Percentiles rank a stretch among this genome's conserved stretches.
These are phyloP conservation scores for Penicillium freii DNA, from an alignment of 2,329 filamentous ascomycete genomes.

Conservation along the genomic window DNA sequence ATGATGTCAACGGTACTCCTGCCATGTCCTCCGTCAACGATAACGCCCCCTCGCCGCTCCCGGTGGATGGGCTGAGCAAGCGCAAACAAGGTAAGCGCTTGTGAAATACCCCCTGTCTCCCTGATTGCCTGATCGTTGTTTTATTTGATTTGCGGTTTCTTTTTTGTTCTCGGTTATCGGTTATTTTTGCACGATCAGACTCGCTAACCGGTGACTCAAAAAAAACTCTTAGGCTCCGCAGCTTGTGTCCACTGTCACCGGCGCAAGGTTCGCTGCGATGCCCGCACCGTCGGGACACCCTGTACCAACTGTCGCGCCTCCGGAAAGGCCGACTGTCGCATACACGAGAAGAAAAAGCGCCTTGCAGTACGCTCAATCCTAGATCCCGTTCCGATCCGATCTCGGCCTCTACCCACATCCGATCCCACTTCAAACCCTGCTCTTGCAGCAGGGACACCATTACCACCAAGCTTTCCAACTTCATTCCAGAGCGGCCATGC, in stretches of 20 bases:
- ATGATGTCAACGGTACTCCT: constrained; percentile 30
- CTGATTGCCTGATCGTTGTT: background rate
- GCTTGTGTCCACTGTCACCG: constrained; percentile 53
- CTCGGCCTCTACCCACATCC: constrained; percentile 35
- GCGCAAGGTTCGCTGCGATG: constrained; percentile 54
- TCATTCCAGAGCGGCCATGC: constrained; percentile 25
- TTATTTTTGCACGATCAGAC: background rate
- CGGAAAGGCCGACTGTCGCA: constrained; percentile 44
- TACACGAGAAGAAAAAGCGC: constrained; percentile 53
- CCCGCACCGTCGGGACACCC: constrained; percentile 47
- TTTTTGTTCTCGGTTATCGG: background rate
- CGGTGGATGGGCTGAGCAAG: constrained; percentile 39
- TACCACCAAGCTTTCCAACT: constrained; percentile 30
- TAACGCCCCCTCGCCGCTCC: constrained; percentile 31
- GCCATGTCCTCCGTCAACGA: constrained; percentile 41
- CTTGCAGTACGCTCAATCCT: constrained; percentile 42
- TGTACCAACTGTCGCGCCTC: constrained; percentile 51
- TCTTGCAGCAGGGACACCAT: constrained; percentile 18
- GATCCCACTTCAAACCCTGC: constrained; percentile 24
- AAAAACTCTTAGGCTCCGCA: constrained; percentile 34
- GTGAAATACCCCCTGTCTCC: background rate
- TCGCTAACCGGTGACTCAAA: constrained; percentile 18
- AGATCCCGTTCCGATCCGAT: constrained; percentile 49
- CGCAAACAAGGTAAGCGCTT: constrained; percentile 38
- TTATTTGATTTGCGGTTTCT: background rate